phyloP scores from a whole-genome alignment of 306 rosid genomes.

The Acacia confusa region DNA sequence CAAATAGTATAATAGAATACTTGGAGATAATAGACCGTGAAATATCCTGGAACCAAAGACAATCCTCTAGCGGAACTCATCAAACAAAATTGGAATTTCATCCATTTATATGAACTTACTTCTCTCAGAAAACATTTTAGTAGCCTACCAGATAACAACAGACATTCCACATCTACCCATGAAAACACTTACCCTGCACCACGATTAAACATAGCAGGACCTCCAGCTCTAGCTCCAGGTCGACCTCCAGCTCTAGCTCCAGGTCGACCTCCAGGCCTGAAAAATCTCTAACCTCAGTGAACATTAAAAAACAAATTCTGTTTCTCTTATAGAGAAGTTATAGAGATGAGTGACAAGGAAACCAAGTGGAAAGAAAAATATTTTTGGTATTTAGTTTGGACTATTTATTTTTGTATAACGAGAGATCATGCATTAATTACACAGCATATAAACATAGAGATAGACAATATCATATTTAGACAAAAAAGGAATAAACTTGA shows the following conservation, averaged over 20 bases:
- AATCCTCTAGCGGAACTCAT: neutral
- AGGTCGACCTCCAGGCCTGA: constrained; percentile 63
- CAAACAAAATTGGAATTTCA: neutral
- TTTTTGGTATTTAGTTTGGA: neutral
- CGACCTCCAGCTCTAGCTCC: constrained; percentile 55
- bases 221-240: constrained; percentile 49
- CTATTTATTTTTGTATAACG: neutral
- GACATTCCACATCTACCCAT: neutral
- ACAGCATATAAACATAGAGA: neutral
- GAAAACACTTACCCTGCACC: constrained; percentile 48
- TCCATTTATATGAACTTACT: neutral
- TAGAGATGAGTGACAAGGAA: neutral
- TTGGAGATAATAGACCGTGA: neutral
- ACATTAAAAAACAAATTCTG: neutral
- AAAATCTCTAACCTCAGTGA: constrained; percentile 18
- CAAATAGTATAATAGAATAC: neutral
- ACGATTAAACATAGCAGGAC: constrained; percentile 34
- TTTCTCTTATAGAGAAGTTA: neutral
- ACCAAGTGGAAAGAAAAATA: neutral
- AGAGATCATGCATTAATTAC: neutral
- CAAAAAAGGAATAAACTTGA: neutral
- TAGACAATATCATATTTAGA: neutral
- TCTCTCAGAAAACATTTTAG: neutral
- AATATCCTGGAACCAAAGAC: neutral
- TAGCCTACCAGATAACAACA: neutral